These are phyloP conservation scores for Suillus spraguei DNA, from an alignment of 768 basidiomycete species.

Conservation along the genomic window DNA sequence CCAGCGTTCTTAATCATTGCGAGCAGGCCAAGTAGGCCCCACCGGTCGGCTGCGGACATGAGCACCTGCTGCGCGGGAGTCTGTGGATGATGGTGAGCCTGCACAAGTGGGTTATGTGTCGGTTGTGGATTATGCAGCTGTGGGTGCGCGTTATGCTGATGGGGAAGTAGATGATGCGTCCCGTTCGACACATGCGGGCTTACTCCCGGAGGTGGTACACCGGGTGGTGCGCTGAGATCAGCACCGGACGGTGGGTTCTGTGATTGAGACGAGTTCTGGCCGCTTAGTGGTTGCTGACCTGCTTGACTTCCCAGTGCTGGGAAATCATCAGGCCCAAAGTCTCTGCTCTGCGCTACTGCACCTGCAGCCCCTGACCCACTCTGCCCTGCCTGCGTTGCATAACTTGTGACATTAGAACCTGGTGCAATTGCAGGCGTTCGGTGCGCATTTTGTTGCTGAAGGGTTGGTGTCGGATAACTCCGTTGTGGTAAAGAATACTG, in stretches of 20 bases:
- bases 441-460: conserved; percentile 59
- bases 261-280: conserved; percentile 31
- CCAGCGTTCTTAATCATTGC: conserved; percentile 83
- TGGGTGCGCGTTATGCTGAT: conserved; percentile 36
- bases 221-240: conserved; percentile 56
- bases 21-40: conserved; percentile 87
- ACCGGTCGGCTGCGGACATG: conserved; percentile 90
- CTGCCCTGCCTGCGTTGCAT: conserved; percentile 79
- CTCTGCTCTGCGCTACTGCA: conserved; percentile 24
- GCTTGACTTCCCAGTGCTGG: conserved; percentile 79
- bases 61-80: conserved; percentile 94
- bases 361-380: conserved; percentile 31
- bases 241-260: conserved; percentile 34
- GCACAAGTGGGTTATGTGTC: conserved; percentile 20
- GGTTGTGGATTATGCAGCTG: conserved; percentile 30
- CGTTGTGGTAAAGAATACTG: conserved; percentile 34
- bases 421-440: conserved; percentile 50
- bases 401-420: conserved; percentile 56
- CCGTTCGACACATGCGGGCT: conserved; percentile 37
- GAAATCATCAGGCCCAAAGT: conserved; percentile 87
- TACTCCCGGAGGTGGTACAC: conserved; percentile 44
- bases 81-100: conserved; percentile 62
- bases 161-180: conserved; percentile 37
- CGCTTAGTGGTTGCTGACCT: conserved; percentile 30
- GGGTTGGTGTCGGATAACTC: conserved; percentile 40